Conservation (phyloP, 2,329 filamentous ascomycete genomes). For the Pseudodiploospora longispora region DNA sequence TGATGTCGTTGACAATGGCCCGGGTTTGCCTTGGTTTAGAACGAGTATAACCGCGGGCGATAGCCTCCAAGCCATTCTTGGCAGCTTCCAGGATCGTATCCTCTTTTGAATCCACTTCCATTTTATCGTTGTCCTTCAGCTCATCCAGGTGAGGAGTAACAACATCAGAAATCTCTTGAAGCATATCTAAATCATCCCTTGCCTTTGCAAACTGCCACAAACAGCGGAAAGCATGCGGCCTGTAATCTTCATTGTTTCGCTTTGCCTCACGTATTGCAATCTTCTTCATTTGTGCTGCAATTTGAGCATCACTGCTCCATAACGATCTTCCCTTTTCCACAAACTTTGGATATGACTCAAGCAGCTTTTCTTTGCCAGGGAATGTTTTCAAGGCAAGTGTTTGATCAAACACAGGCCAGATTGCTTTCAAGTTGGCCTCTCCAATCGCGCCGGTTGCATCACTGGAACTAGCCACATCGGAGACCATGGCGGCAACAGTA, state of each 20-base stretch:
- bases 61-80: conserved; percentile 42
- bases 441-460: conserved; percentile 52
- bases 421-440: conserved; percentile 46
- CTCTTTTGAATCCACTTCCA: conserved; percentile 58
- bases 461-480: conserved; percentile 53
- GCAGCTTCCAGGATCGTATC: conserved; percentile 35
- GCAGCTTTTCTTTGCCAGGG: conserved; percentile 78
- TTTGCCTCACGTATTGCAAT: conserved; percentile 81
- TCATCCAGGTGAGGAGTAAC: conserved; percentile 56
- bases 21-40: conserved; percentile 27
- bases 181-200: conserved; percentile 61
- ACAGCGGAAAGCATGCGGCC: conserved; percentile 63
- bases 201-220: conserved; percentile 66
- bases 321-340: conserved; percentile 54
- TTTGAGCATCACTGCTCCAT: conserved; percentile 41
- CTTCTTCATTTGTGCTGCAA: conserved; percentile 65
- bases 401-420: conserved; percentile 82
- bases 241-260: conserved; percentile 79
- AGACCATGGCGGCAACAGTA: conserved; percentile 65
- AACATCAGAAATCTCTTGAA: conserved; percentile 57
- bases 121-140: conserved; percentile 49
- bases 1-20: conserved; percentile 31
- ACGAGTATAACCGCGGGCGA: conserved; percentile 42
- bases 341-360: conserved; percentile 73
- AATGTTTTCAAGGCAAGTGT: conserved; percentile 85